A percentile compares a stretch with the other conserved stretches of the same genome.
Evolutionary conservation across 108 stramenopile genomes (phyloP).

Genomic region (Nannochloropsis gaditana): DNA sequence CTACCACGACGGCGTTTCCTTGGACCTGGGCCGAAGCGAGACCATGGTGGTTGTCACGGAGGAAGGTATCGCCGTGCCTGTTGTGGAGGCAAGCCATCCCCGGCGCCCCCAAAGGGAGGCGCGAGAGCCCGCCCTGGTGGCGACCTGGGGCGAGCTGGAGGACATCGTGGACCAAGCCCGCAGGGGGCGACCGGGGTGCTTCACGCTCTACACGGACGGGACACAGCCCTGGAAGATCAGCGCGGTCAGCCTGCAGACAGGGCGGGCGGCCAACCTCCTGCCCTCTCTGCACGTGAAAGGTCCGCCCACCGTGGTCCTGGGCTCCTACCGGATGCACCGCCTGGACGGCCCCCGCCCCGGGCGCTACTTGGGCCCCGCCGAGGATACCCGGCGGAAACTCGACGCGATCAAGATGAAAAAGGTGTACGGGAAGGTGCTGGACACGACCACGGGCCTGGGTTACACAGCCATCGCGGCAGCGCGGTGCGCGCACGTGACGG

Average conservation of each 20-base stretch:
- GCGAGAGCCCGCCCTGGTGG: neutral
- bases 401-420: slow-evolving; percentile 11
- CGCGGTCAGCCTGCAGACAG: neutral
- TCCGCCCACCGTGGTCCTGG: neutral
- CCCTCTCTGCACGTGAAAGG: neutral
- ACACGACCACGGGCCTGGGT: neutral
- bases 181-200: neutral
- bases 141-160: neutral
- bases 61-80: neutral
- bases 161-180: neutral
- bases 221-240: neutral
- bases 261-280: neutral
- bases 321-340: neutral
- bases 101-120: neutral
- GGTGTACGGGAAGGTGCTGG: neutral
- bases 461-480: slow-evolving; percentile 2
- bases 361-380: neutral
- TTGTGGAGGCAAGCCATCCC: neutral
- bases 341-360: neutral
- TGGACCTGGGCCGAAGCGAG: neutral
- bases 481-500: slow-evolving; percentile 1
- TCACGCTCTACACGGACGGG: neutral
- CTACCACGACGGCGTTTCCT: slow-evolving; percentile 16
- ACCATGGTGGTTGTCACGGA: neutral
- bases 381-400: neutral